phyloP scores from a whole-genome alignment of 2,329 filamentous ascomycete genomes.

The Volutella citrinella region DNA sequence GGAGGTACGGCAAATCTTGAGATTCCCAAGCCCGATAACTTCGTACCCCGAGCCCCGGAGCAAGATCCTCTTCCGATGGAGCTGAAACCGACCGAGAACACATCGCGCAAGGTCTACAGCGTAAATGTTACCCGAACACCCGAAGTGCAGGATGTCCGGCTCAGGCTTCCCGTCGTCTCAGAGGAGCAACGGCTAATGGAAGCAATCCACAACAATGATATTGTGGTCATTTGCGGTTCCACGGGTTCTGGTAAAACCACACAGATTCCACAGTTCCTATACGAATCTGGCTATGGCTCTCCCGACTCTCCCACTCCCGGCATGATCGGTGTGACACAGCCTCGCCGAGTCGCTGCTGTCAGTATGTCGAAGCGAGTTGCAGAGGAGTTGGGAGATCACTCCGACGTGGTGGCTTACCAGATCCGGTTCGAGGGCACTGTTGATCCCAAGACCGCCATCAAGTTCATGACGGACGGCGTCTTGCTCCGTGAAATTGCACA shows the following conservation, averaged over 20 bases:
- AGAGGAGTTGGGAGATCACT: conserved; percentile 76
- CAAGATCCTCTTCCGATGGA: conserved; percentile 69
- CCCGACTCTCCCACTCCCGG: conserved; percentile 76
- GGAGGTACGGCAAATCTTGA: conserved; percentile 40
- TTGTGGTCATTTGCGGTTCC: conserved; percentile 88
- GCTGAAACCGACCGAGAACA: conserved; percentile 57
- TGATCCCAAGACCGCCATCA: conserved; percentile 78
- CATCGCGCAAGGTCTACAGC: conserved; percentile 69
- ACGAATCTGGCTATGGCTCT: conserved; percentile 87
- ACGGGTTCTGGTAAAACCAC: conserved; percentile 98
- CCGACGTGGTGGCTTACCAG: conserved; percentile 81
- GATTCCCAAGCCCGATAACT: conserved; percentile 58
- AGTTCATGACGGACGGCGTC: conserved; percentile 99
- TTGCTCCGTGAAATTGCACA: conserved; percentile 86
- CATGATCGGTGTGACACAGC: conserved; percentile 93
- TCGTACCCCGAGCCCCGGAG: conserved; percentile 65
- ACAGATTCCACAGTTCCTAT: conserved; percentile 93
- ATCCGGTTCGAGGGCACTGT: conserved; percentile 92
- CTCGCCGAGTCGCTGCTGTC: conserved; percentile 88
- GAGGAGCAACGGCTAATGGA: conserved; percentile 99
- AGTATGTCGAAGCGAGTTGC: conserved; percentile 94
- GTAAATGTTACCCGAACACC: conserved; percentile 67
- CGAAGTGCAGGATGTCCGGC: conserved; percentile 73
- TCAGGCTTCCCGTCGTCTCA: conserved; percentile 83
- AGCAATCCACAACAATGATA: conserved; percentile 86